Evolutionary conservation across 352 stramenopile genomes (phyloP).

Genomic region (Pythium apleroticum): DNA sequence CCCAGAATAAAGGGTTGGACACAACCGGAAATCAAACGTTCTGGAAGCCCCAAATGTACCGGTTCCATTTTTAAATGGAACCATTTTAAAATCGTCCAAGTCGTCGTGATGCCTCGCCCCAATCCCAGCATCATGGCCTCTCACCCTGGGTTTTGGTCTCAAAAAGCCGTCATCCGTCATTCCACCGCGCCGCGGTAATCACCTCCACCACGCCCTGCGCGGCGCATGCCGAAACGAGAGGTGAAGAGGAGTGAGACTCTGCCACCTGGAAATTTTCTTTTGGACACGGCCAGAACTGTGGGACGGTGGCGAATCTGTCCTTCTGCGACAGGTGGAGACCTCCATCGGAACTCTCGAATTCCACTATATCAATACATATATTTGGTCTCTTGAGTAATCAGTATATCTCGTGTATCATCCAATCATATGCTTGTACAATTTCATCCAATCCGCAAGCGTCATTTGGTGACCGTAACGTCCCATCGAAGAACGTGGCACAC

Average conservation of each 20-base stretch:
- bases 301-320: not conserved
- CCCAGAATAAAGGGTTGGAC: constrained; percentile 8
- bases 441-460: constrained; percentile 8
- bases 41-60: not conserved
- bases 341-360: too few species aligned
- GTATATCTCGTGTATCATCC: not conserved
- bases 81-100: too few species aligned
- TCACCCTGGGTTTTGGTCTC: not conserved
- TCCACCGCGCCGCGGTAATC: too few species aligned
- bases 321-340: too few species aligned
- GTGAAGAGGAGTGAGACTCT: not conserved
- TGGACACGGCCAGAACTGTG: constrained; percentile 7
- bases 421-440: not conserved
- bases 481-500: constrained; percentile 1
- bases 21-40: constrained; percentile 4
- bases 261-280: constrained; percentile 4
- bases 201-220: too few species aligned
- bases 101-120: too few species aligned
- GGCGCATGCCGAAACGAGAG: not conserved
- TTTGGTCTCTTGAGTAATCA: not conserved
- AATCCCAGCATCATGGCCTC: not conserved
- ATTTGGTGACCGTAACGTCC: constrained; percentile 12
- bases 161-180: not conserved
- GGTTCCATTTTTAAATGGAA: too few species aligned
- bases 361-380: too few species aligned